Conservation (phyloP, 2,329 filamentous ascomycete genomes). For the Aspergillus clavatus region DNA sequence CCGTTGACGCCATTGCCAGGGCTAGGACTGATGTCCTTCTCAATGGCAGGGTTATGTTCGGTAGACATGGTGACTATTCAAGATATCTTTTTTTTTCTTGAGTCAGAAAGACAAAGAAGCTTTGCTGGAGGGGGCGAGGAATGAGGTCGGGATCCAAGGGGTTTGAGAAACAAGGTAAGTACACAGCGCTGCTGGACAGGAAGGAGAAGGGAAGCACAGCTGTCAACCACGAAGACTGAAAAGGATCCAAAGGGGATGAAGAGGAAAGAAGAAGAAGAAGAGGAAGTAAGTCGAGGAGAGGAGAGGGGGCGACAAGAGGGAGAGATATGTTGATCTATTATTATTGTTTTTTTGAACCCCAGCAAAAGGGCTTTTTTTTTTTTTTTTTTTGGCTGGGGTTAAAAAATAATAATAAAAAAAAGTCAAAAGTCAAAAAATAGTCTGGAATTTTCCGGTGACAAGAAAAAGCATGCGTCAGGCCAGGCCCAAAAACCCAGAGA, state of each 20-base stretch:
- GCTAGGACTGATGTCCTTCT: slow-evolving; percentile 33
- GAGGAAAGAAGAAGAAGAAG: slow-evolving; percentile 10
- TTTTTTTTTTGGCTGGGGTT: slow-evolving; percentile 12
- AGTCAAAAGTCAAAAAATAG: too few species aligned
- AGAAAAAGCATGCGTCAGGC: slow-evolving; percentile 10
- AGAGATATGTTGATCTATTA: too few species aligned
- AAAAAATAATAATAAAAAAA: slow-evolving; percentile 1
- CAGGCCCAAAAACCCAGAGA: slow-evolving; percentile 6
- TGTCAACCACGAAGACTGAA: slow-evolving; percentile 10
- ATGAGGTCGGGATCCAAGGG: slow-evolving; percentile 5
- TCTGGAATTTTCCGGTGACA: too few species aligned
- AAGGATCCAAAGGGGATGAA: slow-evolving; percentile 3
- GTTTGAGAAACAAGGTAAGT: slow-evolving; percentile 12
- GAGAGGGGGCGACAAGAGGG: too few species aligned
- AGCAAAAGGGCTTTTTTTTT: background rate
- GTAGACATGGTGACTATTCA: slow-evolving; percentile 24
- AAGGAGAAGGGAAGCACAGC: slow-evolving; percentile 2
- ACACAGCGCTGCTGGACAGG: slow-evolving; percentile 28
- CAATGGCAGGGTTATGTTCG: slow-evolving; percentile 20
- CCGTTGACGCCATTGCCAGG: slow-evolving; percentile 10
- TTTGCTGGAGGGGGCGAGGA: slow-evolving; percentile 18
- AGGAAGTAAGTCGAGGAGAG: slow-evolving; percentile 8
- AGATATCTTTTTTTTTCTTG: background rate
- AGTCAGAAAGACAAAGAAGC: slow-evolving; percentile 3
- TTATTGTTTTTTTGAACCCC: too few species aligned